Evolutionary conservation across 169 alveolate species (phyloP), one percentile per base, ranked within the genome.

Genomic region (Cryptosporidium tyzzeri): DNA sequence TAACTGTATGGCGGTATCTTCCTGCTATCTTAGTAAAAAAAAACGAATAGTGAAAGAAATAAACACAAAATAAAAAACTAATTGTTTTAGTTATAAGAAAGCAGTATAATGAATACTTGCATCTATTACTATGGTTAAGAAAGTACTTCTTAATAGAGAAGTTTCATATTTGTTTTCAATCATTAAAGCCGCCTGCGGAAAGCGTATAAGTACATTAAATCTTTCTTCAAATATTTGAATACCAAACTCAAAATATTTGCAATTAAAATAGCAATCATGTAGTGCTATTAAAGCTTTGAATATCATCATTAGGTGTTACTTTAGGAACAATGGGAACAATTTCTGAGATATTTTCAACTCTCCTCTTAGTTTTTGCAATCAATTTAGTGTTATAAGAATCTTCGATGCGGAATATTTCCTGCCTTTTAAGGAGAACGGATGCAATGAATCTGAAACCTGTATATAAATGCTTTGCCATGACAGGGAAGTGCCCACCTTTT

Each of bases 381-480:
- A 80, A 67, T 29, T 80, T 18, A n/a, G 39, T 37, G 50, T 80
- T 33, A 44, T 80, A 41, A 12, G 89, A 80, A 53, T 80, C 89
- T 37, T 80, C 89, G 1, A 65, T 21, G 3, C 89, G 33, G 31
- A 80, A 44, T 80, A 80, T 37, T 48, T 80, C 89, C 1, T 75
- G 89, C 23, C 89, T 80, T 21, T 29, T 62, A 62, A 61, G 65
- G 5, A 80, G 67, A n/a, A 61, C 80, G 10, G 89, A 80, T 44
- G 89, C 89, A 23, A 80, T 80, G 41, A 80, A 80, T 21, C 89
- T 80, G 55, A 80, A 80, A 10, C 89, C 89, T 37, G 89, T 80
- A 59, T 80, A 80, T 48, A 80, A 14, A 18, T 80, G 75, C 65
- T 80, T 16, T 16, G 67, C 68, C 89, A 80, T 80, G 62, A 65